These are phyloP conservation scores for Fusarium phyllophilum DNA, from an alignment of 2,329 filamentous ascomycete species.

Conservation along the genomic window DNA sequence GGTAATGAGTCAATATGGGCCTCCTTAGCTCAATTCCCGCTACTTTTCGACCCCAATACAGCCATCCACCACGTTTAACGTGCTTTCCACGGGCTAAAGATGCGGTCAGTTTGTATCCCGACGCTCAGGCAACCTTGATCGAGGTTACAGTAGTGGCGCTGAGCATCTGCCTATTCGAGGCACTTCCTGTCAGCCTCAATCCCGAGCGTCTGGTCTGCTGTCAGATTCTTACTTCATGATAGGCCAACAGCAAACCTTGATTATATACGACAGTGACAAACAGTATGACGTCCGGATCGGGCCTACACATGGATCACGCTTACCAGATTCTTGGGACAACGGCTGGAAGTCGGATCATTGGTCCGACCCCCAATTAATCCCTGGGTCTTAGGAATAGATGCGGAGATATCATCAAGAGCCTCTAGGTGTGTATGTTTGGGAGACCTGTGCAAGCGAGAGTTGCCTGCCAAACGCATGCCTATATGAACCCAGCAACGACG, in stretches of 20 bases:
- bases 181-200: slow-evolving; percentile 29
- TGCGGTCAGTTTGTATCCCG: slow-evolving; percentile 15
- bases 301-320: slow-evolving; percentile 30
- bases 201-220: slow-evolving; percentile 33
- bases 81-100: slow-evolving; percentile 11
- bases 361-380: slow-evolving; percentile 19
- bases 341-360: slow-evolving; percentile 9
- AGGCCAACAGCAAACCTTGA: slow-evolving; percentile 11
- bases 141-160: slow-evolving; percentile 23
- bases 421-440: neutral
- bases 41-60: slow-evolving; percentile 19
- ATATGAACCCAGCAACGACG: slow-evolving; percentile 12
- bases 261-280: slow-evolving; percentile 25
- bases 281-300: slow-evolving; percentile 27
- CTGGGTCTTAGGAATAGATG: slow-evolving; percentile 1
- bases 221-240: slow-evolving; percentile 39
- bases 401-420: slow-evolving; percentile 16
- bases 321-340: slow-evolving; percentile 23
- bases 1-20: slow-evolving; percentile 26
- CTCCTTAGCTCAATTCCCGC: slow-evolving; percentile 15
- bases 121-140: slow-evolving; percentile 12
- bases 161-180: slow-evolving; percentile 25
- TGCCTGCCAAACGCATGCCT: neutral
- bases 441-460: slow-evolving; percentile 4
- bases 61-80: slow-evolving; percentile 1